Evolutionary conservation across 805 yeast species (phyloP), one percentile per base, ranked within the genome.

Genomic region (Metschnikowia henanensis): DNA sequence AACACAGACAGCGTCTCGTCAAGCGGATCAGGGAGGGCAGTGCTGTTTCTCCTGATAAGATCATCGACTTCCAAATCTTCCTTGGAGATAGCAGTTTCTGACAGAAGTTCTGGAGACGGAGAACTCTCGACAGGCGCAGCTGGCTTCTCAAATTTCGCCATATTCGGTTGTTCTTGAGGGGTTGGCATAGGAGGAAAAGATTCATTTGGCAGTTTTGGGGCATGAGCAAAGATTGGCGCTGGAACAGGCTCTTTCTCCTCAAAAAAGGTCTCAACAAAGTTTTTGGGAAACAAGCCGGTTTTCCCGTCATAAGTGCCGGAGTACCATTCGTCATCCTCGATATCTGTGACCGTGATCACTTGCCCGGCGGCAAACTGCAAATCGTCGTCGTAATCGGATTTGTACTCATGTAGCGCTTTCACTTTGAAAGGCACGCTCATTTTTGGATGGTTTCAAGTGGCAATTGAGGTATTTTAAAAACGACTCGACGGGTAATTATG

Each of bases 291-390:
- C 69, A 91, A 83, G 6, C 99, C 99, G 17, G 77, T 64, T 35
- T 67, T 64, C 5, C 87, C 87, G 25, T 68, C 67, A 55, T 77
- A 85, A 4, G 73, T 67, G 3, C 99, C 99, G 30, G 77, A 70
- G 59, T 79, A 85, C 98, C 98, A 94, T 50, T 91, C 96, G 6
- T 83, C 95, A 62, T 92, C 97, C 53, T 89, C 96, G 41, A 87
- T 73, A 30, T 79, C 80, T 5, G 83, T 80, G 21, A 92, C 97
- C 3, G 81, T 78, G 51, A 92, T 83, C 22, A 77, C 51, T 60
- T 86, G 89, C 17, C 86, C 91, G 4, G 70, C 78, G 0, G 63
- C 61, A 55, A 92, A 91, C 26, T 77, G 72, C 59, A 92, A 75
- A 62, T 92, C 99, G 61, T 94, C 98, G 22, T 82, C 88, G 50